phyloP scores from a whole-genome alignment of 2,329 filamentous ascomycete genomes.

The Fusarium dlaminii region DNA sequence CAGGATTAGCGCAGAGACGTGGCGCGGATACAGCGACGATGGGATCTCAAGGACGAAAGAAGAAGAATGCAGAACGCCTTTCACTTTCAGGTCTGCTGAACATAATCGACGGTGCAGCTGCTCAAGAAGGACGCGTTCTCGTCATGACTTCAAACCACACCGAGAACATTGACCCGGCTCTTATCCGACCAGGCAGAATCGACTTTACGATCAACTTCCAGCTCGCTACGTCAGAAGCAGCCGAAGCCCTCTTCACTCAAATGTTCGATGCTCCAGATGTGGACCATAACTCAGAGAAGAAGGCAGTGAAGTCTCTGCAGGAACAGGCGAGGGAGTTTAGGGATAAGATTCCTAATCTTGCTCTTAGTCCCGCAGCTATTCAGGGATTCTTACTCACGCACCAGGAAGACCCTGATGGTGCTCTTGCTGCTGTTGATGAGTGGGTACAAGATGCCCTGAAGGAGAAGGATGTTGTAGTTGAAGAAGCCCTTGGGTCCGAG shows the following conservation, averaged over 20 bases:
- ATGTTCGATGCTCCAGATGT: background rate
- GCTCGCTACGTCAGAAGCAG: slow-evolving; percentile 1
- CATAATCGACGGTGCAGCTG: slow-evolving; percentile 73
- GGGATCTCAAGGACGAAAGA: background rate
- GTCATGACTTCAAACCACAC: slow-evolving; percentile 75
- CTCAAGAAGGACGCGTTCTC: slow-evolving; percentile 72
- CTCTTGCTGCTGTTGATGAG: background rate
- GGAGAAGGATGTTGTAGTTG: background rate
- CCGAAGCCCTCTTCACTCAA: background rate
- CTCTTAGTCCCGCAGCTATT: slow-evolving; percentile 19
- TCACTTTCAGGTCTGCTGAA: slow-evolving; percentile 71
- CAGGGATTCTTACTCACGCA: slow-evolving; percentile 18
- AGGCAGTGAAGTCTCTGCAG: too few species aligned
- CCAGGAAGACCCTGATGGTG: slow-evolving; percentile 1
- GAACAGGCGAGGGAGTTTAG: background rate
- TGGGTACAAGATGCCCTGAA: background rate
- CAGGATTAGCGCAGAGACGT: slow-evolving; percentile 4
- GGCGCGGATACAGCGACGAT: background rate
- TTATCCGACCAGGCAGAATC: background rate
- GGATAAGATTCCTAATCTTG: background rate
- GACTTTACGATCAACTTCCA: slow-evolving; percentile 15
- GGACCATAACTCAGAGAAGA: background rate
- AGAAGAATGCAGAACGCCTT: background rate
- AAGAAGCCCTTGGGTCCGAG: accelerated
- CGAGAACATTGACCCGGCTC: slow-evolving; percentile 9